Base-by-base conservation (phyloP, 768 basidiomycete species). In the Cyathus striatus region DNA sequence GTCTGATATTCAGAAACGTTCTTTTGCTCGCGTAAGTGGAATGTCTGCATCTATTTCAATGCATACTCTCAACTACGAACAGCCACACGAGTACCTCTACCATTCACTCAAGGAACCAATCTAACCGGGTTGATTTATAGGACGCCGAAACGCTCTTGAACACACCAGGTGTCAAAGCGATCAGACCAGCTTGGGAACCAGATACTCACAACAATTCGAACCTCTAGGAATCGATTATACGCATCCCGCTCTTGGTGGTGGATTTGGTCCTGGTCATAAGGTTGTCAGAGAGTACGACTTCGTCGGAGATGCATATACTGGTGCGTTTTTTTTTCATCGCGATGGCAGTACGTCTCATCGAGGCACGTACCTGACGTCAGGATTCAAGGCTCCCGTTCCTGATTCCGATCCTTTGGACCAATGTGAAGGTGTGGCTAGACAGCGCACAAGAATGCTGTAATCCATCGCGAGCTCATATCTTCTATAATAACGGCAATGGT, bases 1-100 rank as follows among this genome's bases (percentile, higher is more conserved):
- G 30, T 62, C 68, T 22, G 52, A 59, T 40, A 64, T 71, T 38
- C 58, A 66, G 13, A 72, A 66, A 45, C 57, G 66, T 16, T 62
- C 63, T 3, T 50, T 53, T 49, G 38, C 51, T 38, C 53, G 57
- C 17, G 61, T 63, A 53, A 21, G 61, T 55, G 10, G 4, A 23
- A 26, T 27, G n/a, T n/a, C 23, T 36, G 33, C 5, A 13, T 44
- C 7, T 6, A 32, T 46, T 23, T 17, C 9, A 14, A 22, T 17
- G 38, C 27, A 39, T 25, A 14, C 21, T 40, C 23, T 45, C 23
- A 33, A 9, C 2, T 30, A 26, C 16, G n/a, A 13, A 16, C 20
- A 81, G 78, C 62, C 69, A 13, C 76, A 79, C 46, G 72, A 72
- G 44, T 50, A 55, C 12, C 55, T 83, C n/a, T 83, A 84, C 50